These are phyloP conservation scores for Claviceps sp. DNA, from an alignment of 2,329 filamentous ascomycete species.

Conservation along the genomic window DNA sequence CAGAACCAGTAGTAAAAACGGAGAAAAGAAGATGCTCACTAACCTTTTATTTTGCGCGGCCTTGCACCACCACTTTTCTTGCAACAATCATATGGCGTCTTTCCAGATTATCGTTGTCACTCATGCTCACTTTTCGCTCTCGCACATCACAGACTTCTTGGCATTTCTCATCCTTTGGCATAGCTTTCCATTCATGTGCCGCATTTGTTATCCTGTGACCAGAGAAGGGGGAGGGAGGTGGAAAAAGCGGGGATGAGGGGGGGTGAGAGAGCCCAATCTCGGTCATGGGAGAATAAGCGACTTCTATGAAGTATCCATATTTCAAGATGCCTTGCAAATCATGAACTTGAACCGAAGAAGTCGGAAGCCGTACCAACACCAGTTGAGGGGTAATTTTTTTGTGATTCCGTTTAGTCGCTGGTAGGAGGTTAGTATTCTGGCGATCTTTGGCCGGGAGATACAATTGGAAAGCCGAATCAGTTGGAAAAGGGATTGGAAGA, in stretches of 20 bases:
- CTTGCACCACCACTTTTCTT: neutral
- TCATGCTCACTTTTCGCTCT: neutral
- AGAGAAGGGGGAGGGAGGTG: conserved; percentile 9
- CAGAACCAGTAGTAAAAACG: conserved; percentile 2
- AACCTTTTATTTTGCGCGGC: neutral
- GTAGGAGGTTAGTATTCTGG: conserved; percentile 23
- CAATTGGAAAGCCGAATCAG: neutral
- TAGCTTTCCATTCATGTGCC: conserved; percentile 16
- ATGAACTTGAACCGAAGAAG: conserved; percentile 32
- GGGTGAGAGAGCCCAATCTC: conserved; percentile 10
- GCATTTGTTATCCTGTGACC: conserved; percentile 17
- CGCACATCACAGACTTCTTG: neutral
- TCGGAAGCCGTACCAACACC: conserved; percentile 27
- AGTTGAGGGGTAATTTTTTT: conserved; percentile 10
- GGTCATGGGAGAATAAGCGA: conserved; percentile 26
- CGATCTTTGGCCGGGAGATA: no score
- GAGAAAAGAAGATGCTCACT: neutral
- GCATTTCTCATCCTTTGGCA: conserved; percentile 4
- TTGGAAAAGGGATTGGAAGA: neutral
- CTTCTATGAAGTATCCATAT: conserved; percentile 29
- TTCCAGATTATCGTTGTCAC: no score
- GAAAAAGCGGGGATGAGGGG: neutral
- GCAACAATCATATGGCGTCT: neutral
- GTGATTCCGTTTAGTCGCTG: conserved; percentile 38
- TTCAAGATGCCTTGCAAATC: conserved; percentile 24